phyloP scores from a whole-genome alignment of 441 rosid genomes.

The Gossypium davidsonii region DNA sequence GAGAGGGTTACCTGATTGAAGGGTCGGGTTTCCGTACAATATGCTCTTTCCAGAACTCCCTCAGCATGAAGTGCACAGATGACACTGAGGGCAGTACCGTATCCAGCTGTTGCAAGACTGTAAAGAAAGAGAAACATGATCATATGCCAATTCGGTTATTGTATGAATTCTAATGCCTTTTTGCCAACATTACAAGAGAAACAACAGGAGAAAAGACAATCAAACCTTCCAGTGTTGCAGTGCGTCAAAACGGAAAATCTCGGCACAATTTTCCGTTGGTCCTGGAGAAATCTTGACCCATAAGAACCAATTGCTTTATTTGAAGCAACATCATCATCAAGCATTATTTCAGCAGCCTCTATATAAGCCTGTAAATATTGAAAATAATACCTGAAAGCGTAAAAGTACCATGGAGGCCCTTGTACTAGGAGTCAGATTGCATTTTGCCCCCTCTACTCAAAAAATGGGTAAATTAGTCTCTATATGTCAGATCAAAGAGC shows the following conservation, averaged over 20 bases:
- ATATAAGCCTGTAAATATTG: constrained; percentile 48
- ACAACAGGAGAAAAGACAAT: background rate
- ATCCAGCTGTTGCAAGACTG: constrained; percentile 98
- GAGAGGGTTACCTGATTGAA: constrained; percentile 67
- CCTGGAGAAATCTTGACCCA: constrained; percentile 55
- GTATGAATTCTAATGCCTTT: background rate
- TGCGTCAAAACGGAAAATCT: constrained; percentile 71
- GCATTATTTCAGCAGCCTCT: constrained; percentile 81
- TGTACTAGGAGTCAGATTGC: too few relatives aligned
- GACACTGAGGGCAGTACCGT: constrained; percentile 92
- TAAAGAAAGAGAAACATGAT: constrained; percentile 5
- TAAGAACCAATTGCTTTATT: constrained; percentile 70
- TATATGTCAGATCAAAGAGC: too few relatives aligned
- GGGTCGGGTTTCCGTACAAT: constrained; percentile 96
- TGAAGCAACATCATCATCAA: constrained; percentile 79
- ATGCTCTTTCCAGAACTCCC: constrained; percentile 67
- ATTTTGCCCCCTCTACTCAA: too few relatives aligned
- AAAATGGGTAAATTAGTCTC: too few relatives aligned
- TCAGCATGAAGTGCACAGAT: constrained; percentile 67
- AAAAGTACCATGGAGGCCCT: too few relatives aligned
- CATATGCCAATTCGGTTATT: background rate
- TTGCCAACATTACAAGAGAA: background rate
- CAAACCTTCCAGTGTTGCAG: constrained; percentile 93
- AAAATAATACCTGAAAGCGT: background rate
- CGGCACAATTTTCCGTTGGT: constrained; percentile 30